Evolutionary conservation across 805 yeast genomes (phyloP).

Genomic region (Isabelozyma heimii): DNA sequence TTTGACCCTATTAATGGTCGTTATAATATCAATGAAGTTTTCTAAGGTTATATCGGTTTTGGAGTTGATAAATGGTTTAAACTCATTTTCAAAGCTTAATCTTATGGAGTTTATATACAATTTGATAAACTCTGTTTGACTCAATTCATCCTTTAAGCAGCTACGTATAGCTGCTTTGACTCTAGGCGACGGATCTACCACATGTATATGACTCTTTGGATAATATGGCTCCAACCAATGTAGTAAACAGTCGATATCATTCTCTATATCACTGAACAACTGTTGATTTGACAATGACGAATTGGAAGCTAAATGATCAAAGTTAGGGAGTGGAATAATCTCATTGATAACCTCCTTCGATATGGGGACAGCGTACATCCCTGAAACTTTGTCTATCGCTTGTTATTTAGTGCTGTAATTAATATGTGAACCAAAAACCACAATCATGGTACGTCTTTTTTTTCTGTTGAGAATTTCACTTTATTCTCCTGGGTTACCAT

Average conservation of each 20-base stretch:
- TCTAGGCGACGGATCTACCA: slow-evolving; percentile 28
- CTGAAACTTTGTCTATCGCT: neutral
- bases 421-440: neutral
- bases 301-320: slow-evolving; percentile 9
- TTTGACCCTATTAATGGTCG: slow-evolving; percentile 14
- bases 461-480: neutral
- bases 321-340: slow-evolving; percentile 12
- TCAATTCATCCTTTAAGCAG: slow-evolving; percentile 31
- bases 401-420: neutral
- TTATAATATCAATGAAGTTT: slow-evolving; percentile 6
- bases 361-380: slow-evolving; percentile 1
- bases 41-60: neutral
- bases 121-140: slow-evolving; percentile 31
- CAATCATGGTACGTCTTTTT: neutral
- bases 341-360: slow-evolving; percentile 8
- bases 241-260: slow-evolving; percentile 31
- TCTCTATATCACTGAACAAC: slow-evolving; percentile 23
- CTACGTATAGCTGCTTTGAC: slow-evolving; percentile 34
- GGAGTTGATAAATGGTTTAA: neutral
- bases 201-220: slow-evolving; percentile 8
- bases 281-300: neutral
- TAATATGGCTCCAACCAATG: slow-evolving; percentile 32
- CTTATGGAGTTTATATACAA: slow-evolving; percentile 32
- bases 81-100: neutral
- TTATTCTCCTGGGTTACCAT: neutral